Conservation (phyloP, 352 stramenopile genomes). For the Phytopythium montanum region DNA sequence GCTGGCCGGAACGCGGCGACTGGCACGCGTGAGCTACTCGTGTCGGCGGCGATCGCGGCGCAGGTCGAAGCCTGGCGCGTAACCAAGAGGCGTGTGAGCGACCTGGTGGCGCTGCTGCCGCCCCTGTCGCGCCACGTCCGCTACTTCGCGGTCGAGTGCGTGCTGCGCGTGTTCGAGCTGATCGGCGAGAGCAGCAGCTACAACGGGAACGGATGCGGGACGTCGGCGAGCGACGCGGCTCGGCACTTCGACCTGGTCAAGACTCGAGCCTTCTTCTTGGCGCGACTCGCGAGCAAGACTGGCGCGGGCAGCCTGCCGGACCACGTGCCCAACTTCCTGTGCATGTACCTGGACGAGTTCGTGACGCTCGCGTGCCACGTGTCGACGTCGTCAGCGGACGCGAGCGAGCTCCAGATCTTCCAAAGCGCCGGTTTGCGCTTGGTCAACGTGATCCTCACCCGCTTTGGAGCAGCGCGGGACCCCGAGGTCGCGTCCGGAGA, state of each 20-base stretch:
- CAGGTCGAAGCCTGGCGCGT: slow-evolving; percentile 70
- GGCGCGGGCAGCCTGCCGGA: neutral
- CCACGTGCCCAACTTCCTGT: slow-evolving; percentile 58
- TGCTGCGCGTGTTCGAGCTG: slow-evolving; percentile 71
- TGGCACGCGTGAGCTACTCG: slow-evolving; percentile 13
- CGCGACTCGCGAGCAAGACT: slow-evolving; percentile 23
- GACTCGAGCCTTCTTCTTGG: slow-evolving; percentile 43
- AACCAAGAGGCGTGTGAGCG: slow-evolving; percentile 65
- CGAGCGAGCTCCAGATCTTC: slow-evolving; percentile 74
- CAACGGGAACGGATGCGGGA: slow-evolving; percentile 10
- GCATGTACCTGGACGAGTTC: slow-evolving; percentile 88
- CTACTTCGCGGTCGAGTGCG: slow-evolving; percentile 73
- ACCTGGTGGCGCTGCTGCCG: slow-evolving; percentile 56
- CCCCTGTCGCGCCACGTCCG: slow-evolving; percentile 72
- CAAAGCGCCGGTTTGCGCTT: slow-evolving; percentile 68
- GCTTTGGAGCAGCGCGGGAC: slow-evolving; percentile 53
- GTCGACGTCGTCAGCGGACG: slow-evolving; percentile 61
- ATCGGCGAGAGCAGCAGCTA: slow-evolving; percentile 19
- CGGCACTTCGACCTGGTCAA: slow-evolving; percentile 72
- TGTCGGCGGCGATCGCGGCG: slow-evolving; percentile 33
- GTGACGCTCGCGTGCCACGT: slow-evolving; percentile 81
- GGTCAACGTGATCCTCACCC: slow-evolving; percentile 59
- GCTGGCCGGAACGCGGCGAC: neutral
- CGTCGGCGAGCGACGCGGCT: slow-evolving; percentile 14
- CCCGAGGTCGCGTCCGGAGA: slow-evolving; percentile 57